Evolutionary conservation across 768 basidiomycete genomes (phyloP).

Genomic region (Phlegmacium glaucopus): DNA sequence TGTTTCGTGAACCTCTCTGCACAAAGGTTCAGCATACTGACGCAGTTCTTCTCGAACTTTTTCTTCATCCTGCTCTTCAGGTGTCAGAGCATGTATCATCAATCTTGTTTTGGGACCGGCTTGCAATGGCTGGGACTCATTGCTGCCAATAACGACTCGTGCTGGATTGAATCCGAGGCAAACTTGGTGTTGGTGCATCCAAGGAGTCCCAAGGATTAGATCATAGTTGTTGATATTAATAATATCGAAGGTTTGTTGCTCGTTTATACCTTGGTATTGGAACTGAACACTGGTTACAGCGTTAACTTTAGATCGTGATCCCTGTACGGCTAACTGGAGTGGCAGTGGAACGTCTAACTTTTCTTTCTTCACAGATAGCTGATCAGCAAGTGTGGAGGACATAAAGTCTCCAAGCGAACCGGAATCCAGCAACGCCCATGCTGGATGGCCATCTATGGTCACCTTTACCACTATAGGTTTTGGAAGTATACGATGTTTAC

Average conservation of each 20-base stretch:
- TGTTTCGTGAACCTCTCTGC: too few relatives aligned
- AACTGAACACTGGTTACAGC: slow-evolving; percentile 19
- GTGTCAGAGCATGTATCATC: too few relatives aligned
- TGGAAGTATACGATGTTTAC: slow-evolving; percentile 17
- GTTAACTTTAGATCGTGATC: slow-evolving; percentile 37
- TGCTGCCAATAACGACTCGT: slow-evolving; percentile 18
- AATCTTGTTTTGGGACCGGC: too few relatives aligned
- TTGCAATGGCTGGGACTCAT: neutral
- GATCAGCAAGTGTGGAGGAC: slow-evolving; percentile 30
- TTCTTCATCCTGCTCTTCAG: too few relatives aligned
- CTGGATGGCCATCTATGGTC: slow-evolving; percentile 26
- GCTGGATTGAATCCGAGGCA: slow-evolving; percentile 25
- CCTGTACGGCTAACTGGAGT: slow-evolving; percentile 37
- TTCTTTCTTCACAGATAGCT: slow-evolving; percentile 23
- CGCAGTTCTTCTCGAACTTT: too few relatives aligned
- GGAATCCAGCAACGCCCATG: slow-evolving; percentile 30
- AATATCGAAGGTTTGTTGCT: slow-evolving; percentile 28
- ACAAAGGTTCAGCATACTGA: too few relatives aligned
- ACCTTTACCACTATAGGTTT: slow-evolving; percentile 31
- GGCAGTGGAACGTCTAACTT: slow-evolving; percentile 29
- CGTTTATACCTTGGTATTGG: slow-evolving; percentile 30
- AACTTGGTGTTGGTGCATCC: slow-evolving; percentile 29
- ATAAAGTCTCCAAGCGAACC: slow-evolving; percentile 41
- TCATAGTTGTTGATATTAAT: slow-evolving; percentile 37
- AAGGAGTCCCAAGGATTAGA: slow-evolving; percentile 33